A percentile compares a stretch with the other conserved stretches of the same genome.
These are phyloP conservation scores for Penicillium rolfsii DNA, from an alignment of 2,329 filamentous ascomycete species.

Conservation along the genomic window DNA sequence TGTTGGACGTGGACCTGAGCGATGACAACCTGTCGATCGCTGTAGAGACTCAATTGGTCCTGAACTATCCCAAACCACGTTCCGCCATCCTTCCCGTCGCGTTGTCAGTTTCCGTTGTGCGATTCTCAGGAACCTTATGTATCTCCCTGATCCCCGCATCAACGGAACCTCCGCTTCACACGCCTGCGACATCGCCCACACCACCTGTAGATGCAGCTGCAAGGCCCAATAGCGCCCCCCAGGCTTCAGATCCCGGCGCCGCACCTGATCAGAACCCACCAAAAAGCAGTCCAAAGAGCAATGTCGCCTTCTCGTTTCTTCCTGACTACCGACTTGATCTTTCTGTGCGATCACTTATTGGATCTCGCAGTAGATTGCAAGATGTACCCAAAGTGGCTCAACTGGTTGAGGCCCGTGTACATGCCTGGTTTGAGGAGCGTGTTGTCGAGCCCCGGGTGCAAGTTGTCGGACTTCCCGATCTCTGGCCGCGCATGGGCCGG, in stretches of 20 bases:
- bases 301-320: slow-evolving; percentile 87
- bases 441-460: slow-evolving; percentile 68
- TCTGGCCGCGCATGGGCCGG: slow-evolving; percentile 63
- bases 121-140: slow-evolving; percentile 92
- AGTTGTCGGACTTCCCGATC: slow-evolving; percentile 63
- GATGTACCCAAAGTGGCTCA: slow-evolving; percentile 70
- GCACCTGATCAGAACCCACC: slow-evolving; percentile 25
- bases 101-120: slow-evolving; percentile 84
- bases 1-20: slow-evolving; percentile 95
- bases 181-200: slow-evolving; percentile 38
- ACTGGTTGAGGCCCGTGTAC: slow-evolving; percentile 65
- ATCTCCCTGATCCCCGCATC: slow-evolving; percentile 84
- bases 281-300: slow-evolving; percentile 69
- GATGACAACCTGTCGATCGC: slow-evolving; percentile 90
- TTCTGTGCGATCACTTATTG: slow-evolving; percentile 66
- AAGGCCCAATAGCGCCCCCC: slow-evolving; percentile 8
- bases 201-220: slow-evolving; percentile 25
- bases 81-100: slow-evolving; percentile 91
- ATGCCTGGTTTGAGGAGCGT: slow-evolving; percentile 69
- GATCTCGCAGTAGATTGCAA: slow-evolving; percentile 64
- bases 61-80: slow-evolving; percentile 91
- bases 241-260: slow-evolving; percentile 14
- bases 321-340: slow-evolving; percentile 67
- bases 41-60: slow-evolving; percentile 86
- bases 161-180: slow-evolving; percentile 41